Evolutionary conservation across 2,329 filamentous ascomycete species (phyloP), one percentile per base, ranked within the genome.

Genomic region (Fusarium lyarnte): DNA sequence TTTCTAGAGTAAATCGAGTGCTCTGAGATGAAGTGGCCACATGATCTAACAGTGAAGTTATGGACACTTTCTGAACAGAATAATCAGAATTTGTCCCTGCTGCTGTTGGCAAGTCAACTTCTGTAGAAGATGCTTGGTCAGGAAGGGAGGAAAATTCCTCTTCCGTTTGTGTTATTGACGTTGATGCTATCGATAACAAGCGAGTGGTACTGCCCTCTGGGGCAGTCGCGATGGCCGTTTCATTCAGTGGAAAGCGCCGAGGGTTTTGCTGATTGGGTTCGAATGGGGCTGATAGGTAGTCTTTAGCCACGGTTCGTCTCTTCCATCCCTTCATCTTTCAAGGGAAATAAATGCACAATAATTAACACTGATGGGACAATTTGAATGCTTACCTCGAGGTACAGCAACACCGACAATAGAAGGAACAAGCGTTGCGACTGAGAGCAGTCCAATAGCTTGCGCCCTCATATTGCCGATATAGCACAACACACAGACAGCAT

Each of bases 381-480:
- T 19, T 31, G 49, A 46, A 59, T 33, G 66, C 73, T 74, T 43
- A 75, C 73, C 63, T 66, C 69, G 58, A 64, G 65, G 70, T 47
- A 63, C 61, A 64, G 54, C 67, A 66, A 66, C 69, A 38, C 69
- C 69, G 29, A 53, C 62, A 46, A 52, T 60, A 17, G 71, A 67
- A 19, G 58, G 65, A 45, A 61, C 62, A 35, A 72, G 63, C n/a
- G 71, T 67, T 61, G 71, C 66, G 57, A 59, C 33, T 27, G 60
- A 61, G 62, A 77, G 60, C 51, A 77, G 67, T 58, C 54, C 71
- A 52, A 64, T 58, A 25, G 36, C 45, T 57, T 72, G 76, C 63
- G 49, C 46, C 59, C 52, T 66, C 74, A 77, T 77, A 58, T 67
- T 73, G 63, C 42, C 45, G 46, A 58, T 58, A 46, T 25, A 58